phyloP scores from a whole-genome alignment of 441 rosid species.

The Adansonia gregorii region DNA sequence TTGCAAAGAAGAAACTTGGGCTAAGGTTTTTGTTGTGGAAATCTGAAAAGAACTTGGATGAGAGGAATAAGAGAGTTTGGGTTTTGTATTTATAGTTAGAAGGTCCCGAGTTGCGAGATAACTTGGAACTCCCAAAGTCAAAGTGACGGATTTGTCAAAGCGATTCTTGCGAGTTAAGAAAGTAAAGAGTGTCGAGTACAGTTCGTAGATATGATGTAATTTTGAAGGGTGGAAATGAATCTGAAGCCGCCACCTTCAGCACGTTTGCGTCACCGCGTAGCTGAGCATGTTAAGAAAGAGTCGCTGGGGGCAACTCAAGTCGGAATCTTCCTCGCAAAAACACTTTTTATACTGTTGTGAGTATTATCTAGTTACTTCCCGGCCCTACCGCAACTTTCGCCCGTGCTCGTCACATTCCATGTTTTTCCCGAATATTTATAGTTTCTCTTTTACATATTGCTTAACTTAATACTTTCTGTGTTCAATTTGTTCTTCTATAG shows the following conservation, averaged over 20 bases:
- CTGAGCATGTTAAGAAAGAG: constrained; percentile 14
- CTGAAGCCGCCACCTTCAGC: constrained; percentile 25
- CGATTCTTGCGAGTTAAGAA: constrained; percentile 44
- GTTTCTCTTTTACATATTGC: no score
- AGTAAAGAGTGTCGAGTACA: neutral
- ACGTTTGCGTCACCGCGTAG: constrained; percentile 47
- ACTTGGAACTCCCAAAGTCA: constrained; percentile 17
- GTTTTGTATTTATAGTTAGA: constrained; percentile 13
- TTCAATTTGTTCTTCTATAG: neutral
- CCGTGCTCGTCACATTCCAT: constrained; percentile 8
- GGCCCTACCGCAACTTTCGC: neutral
- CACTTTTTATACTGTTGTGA: neutral
- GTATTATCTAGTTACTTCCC: neutral
- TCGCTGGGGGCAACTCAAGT: constrained; percentile 3
- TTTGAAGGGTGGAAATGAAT: neutral
- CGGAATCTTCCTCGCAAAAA: constrained; percentile 26
- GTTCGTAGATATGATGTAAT: constrained; percentile 19
- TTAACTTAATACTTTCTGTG: neutral
- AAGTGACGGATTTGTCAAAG: constrained; percentile 40
- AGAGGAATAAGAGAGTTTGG: neutral
- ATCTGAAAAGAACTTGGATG: neutral
- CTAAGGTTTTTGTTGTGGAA: neutral
- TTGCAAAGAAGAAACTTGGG: neutral
- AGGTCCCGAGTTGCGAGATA: neutral
- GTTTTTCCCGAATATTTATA: neutral